Base-by-base conservation (phyloP, 73 alveolate species). In the Tetrahymena thermophila region DNA sequence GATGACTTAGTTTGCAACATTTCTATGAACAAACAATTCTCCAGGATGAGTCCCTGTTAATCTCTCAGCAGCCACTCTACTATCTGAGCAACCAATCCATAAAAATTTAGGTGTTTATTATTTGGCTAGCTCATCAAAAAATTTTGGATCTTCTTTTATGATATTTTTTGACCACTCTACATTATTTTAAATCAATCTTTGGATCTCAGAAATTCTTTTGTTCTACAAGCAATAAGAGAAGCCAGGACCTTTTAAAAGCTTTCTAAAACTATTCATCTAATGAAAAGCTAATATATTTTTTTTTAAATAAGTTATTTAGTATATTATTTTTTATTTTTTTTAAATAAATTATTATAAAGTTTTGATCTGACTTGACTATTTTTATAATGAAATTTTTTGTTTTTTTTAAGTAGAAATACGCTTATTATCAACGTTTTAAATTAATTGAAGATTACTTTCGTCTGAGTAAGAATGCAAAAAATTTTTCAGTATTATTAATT, bases 81-180 rank as follows among this genome's bases (percentile, higher is more conserved):
- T 84, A 43, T 95, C 97, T 34, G 97, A 95, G 34, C 97, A 95
- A 21, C 97, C 97, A 34, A 95, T 95, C 71, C 93, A 43, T 85
- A 95, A 56, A 43, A 43, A 95, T 55, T 95, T 95, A 14, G 97
- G 97, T n/a, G 85, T 44, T 93, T 95, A 43, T 34, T 94, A 85
- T 56, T 95, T 28, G 9, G 97, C n/a, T 1, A 95, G 85, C 31
- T 95, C 94, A 34, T 35, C 94, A 93, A 95, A 95, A 93, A 85
- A 95, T 9, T 89, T 56, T 28, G 95, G 95, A 43, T 95, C 97
- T 93, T 95, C 84, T 43, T 71, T 71, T 23, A 8, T n/a, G 0
- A 71, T 25, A 19, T 71, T 71, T 71, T 71, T 31, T 10, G 89
- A 71, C 89, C 89, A 71, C 89, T 71, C 89, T 28, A 71, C 42